These are phyloP conservation scores for Eucalyptus lansdowneana DNA, from an alignment of 345 rosid genomes.

Conservation along the genomic window DNA sequence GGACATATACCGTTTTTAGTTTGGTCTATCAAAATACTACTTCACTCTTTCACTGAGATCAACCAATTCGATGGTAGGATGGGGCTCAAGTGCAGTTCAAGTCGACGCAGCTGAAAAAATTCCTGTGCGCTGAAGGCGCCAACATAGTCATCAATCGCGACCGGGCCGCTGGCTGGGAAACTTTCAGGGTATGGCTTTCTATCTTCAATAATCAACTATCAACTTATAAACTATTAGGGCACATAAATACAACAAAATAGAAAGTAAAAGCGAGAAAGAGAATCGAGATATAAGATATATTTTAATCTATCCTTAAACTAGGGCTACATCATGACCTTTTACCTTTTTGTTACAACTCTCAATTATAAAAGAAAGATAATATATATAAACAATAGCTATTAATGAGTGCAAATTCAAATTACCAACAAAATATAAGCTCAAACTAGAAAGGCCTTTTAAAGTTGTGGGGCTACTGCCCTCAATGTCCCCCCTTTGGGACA, in stretches of 20 bases:
- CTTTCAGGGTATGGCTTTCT: conserved; percentile 6
- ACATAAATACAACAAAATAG: not conserved
- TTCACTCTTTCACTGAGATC: not conserved
- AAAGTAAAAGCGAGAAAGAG: not conserved
- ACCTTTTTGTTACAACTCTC: not conserved
- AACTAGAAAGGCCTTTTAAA: too few species aligned
- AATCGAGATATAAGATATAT: not conserved
- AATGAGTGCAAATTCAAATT: not conserved
- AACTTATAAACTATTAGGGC: not conserved
- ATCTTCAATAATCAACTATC: not conserved
- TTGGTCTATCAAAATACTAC: not conserved
- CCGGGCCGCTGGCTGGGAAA: conserved; percentile 16
- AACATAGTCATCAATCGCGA: not conserved
- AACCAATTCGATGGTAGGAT: conserved; percentile 4
- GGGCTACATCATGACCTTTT: not conserved
- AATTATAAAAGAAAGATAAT: too few species aligned
- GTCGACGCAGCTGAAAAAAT: conserved; percentile 8
- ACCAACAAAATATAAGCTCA: too few species aligned
- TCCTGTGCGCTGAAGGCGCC: conserved; percentile 10
- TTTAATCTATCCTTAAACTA: too few species aligned
- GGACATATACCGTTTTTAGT: not conserved
- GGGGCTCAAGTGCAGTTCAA: conserved; percentile 18
- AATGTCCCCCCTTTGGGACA: not conserved
- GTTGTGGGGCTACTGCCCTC: fast-evolving
- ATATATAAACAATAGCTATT: too few species aligned